Conservation (phyloP, 345 rosid species). For the Eucalyptus melliodora region DNA sequence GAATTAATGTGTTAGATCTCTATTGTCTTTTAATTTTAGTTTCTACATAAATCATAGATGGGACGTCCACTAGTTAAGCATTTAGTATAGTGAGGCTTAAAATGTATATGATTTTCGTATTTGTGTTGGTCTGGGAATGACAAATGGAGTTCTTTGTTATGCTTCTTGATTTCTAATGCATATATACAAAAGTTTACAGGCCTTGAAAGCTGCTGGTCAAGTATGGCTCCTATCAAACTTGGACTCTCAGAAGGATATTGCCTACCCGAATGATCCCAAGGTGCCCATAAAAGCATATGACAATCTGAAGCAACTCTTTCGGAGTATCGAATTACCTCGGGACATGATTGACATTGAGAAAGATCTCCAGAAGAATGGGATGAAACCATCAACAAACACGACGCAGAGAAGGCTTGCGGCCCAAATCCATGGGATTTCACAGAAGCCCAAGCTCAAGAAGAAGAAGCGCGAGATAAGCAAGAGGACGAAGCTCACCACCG, state of each 20-base stretch:
- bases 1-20: neutral
- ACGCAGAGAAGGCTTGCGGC: constrained; percentile 66
- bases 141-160: neutral
- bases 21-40: neutral
- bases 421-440: constrained; percentile 37
- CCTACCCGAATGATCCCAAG: constrained; percentile 74
- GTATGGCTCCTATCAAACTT: constrained; percentile 64
- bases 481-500: constrained; percentile 69
- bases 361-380: constrained; percentile 52
- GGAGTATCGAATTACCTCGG: constrained; percentile 41
- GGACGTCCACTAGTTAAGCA: neutral
- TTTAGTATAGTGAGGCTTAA: neutral
- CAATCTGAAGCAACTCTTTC: constrained; percentile 46
- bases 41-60: neutral
- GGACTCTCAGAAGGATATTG: constrained; percentile 62
- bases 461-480: constrained; percentile 67
- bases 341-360: constrained; percentile 75
- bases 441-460: constrained; percentile 49
- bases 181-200: constrained; percentile 9
- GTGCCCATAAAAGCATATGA: constrained; percentile 46
- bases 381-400: constrained; percentile 70
- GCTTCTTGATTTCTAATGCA: neutral
- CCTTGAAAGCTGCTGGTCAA: constrained; percentile 37
- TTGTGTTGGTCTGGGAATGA: neutral
- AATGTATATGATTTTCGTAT: neutral